These are phyloP conservation scores for Penstemon newberryi DNA, from an alignment of 257 asterid genomes.

Conservation along the genomic window DNA sequence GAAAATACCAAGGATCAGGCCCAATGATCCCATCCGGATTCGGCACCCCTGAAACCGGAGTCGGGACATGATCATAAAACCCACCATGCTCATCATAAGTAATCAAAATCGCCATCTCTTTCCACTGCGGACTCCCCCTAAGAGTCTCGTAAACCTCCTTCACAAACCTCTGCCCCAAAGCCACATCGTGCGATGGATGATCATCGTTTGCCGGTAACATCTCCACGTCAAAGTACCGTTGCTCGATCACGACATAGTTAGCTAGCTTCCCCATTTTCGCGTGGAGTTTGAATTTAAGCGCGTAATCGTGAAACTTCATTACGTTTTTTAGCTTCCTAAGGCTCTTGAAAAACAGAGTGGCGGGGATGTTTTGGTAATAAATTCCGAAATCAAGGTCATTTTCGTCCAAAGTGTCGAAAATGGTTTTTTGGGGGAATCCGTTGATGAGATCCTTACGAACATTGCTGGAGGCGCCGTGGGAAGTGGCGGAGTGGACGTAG, in stretches of 20 bases:
- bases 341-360: conserved; percentile 77
- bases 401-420: conserved; percentile 89
- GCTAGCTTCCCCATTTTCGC: conserved; percentile 79
- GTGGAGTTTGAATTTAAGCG: conserved; percentile 63
- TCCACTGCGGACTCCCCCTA: conserved; percentile 91
- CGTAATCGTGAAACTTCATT: conserved; percentile 60
- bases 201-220: conserved; percentile 85
- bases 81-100: conserved; percentile 98
- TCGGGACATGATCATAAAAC: conserved; percentile 90
- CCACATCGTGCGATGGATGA: conserved; percentile 94
- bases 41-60: conserved; percentile 90
- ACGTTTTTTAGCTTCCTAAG: conserved; percentile 72
- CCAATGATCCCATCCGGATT: conserved; percentile 97
- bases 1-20: conserved; percentile 79
- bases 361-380: conserved; percentile 92
- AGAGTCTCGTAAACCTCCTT: conserved; percentile 96
- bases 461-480: conserved; percentile 96
- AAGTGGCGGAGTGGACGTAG: conserved; percentile 93
- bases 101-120: conserved; percentile 86
- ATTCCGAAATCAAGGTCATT: conserved; percentile 76
- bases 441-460: conserved; percentile 77
- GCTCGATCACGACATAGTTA: conserved; percentile 85
- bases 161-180: conserved; percentile 85
- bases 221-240: conserved; percentile 67
- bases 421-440: conserved; percentile 94